Conservation (phyloP, 306 rosid genomes). For the Casuarina glauca region DNA sequence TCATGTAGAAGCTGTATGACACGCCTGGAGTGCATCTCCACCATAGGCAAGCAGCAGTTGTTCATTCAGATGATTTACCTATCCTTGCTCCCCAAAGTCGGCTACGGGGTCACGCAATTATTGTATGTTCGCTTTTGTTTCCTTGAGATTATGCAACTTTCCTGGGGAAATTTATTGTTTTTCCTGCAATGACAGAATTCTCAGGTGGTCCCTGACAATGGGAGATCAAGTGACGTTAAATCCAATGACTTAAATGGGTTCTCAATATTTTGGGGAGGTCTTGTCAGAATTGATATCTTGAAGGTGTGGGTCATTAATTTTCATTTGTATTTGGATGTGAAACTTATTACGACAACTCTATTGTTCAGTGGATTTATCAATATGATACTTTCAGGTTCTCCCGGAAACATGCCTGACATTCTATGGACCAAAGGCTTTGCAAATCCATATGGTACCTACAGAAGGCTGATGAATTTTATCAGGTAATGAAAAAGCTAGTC, state of each 20-base stretch:
- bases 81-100: constrained; percentile 92
- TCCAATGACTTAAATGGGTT: constrained; percentile 56
- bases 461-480: constrained; percentile 85
- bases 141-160: constrained; percentile 5
- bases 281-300: constrained; percentile 85
- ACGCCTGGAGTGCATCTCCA: constrained; percentile 98
- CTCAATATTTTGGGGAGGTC: constrained; percentile 94
- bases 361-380: constrained; percentile 17
- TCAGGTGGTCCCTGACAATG: constrained; percentile 37
- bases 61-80: constrained; percentile 78
- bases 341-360: constrained; percentile 10
- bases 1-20: constrained; percentile 73
- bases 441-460: constrained; percentile 64
- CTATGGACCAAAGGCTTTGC: constrained; percentile 76
- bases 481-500: constrained; percentile 40
- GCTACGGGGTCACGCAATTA: constrained; percentile 72
- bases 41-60: constrained; percentile 93
- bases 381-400: constrained; percentile 61
- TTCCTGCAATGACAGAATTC: constrained; percentile 40
- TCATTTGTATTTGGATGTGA: background rate
- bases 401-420: constrained; percentile 81
- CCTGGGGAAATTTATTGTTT: constrained; percentile 23
- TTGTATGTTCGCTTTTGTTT: constrained; percentile 48
- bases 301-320: constrained; percentile 54
- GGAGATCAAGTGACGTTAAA: constrained; percentile 27